Conservation (phyloP, 2,329 filamentous ascomycete species). For the Penicillium sp. region DNA sequence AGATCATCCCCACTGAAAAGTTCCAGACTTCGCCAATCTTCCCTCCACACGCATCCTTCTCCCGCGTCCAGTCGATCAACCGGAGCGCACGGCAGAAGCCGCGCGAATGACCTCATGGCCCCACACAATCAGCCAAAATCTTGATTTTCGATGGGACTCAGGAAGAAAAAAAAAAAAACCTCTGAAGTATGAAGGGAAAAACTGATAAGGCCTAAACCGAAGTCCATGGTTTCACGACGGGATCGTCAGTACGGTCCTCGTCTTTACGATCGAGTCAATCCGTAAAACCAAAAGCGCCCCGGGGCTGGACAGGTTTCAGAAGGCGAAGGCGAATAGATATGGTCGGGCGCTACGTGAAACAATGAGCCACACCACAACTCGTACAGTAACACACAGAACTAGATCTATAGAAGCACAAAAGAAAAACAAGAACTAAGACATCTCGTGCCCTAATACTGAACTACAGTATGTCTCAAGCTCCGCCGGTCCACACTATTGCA, state of each 20-base stretch:
- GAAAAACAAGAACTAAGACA: background rate
- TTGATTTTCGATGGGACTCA: slow-evolving; percentile 15
- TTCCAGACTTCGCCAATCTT: background rate
- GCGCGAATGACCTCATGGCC: slow-evolving; percentile 23
- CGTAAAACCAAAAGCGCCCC: background rate
- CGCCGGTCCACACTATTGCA: background rate
- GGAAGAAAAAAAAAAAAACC: background rate
- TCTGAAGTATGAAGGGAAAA: background rate
- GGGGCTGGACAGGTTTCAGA: background rate
- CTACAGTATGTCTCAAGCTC: background rate
- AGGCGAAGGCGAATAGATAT: background rate
- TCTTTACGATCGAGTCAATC: background rate
- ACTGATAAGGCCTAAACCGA: background rate
- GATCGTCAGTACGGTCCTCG: background rate
- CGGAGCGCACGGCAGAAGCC: slow-evolving; percentile 20
- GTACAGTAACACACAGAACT: background rate
- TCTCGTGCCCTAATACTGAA: background rate
- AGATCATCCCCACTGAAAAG: background rate
- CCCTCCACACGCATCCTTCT: background rate
- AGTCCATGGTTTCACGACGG: background rate
- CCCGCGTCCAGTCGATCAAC: slow-evolving; percentile 14
- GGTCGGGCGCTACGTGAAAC: background rate
- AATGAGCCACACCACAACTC: background rate
- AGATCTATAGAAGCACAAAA: background rate
- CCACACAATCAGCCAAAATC: slow-evolving; percentile 17